Percentiles rank a stretch among this genome's conserved stretches.
Evolutionary conservation across 495 filamentous ascomycete species (phyloP).

Genomic region (Usnea hakonensis): DNA sequence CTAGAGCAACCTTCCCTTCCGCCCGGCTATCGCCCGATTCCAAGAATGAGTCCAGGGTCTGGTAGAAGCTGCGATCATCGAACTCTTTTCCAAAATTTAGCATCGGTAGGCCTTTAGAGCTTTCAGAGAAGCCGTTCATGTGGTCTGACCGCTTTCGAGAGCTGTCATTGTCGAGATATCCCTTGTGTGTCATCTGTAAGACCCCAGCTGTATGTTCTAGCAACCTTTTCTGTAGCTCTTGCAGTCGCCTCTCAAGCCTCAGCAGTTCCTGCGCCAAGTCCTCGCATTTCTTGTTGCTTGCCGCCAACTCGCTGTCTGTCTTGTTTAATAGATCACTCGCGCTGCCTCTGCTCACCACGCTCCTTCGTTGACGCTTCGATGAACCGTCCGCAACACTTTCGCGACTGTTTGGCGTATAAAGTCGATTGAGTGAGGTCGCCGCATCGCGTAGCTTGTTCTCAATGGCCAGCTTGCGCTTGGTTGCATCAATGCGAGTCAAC

Average conservation of each 20-base stretch:
- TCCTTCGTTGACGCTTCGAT: conserved; percentile 37
- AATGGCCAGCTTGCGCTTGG: conserved; percentile 73
- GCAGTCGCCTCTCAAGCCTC: conserved; percentile 61
- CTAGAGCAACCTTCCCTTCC: conserved; percentile 20
- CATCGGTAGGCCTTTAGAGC: conserved; percentile 34
- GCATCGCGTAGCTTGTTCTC: conserved; percentile 93
- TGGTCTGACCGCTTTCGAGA: conserved; percentile 60
- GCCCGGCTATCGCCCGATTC: conserved; percentile 37
- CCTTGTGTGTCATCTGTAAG: conserved; percentile 76
- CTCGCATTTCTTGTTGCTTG: conserved; percentile 74
- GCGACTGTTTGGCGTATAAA: conserved; percentile 55
- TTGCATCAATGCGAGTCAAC: conserved; percentile 65
- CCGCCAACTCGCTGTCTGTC: conserved; percentile 65
- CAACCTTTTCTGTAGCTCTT: conserved; percentile 62
- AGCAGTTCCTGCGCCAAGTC: conserved; percentile 74
- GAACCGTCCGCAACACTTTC: conserved; percentile 31
- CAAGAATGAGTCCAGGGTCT: conserved; percentile 58
- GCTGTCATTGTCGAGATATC: conserved; percentile 40
- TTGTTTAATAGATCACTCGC: conserved; percentile 37
- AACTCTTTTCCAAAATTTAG: conserved; percentile 49
- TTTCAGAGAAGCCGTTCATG: conserved; percentile 43
- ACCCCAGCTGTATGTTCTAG: conserved; percentile 90
- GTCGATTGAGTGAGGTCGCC: conserved; percentile 69
- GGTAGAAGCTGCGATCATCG: conserved; percentile 75
- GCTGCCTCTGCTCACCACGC: conserved; percentile 44